phyloP scores from a whole-genome alignment of 164 flowering plant species.

The Cinnamomum micranthum region DNA sequence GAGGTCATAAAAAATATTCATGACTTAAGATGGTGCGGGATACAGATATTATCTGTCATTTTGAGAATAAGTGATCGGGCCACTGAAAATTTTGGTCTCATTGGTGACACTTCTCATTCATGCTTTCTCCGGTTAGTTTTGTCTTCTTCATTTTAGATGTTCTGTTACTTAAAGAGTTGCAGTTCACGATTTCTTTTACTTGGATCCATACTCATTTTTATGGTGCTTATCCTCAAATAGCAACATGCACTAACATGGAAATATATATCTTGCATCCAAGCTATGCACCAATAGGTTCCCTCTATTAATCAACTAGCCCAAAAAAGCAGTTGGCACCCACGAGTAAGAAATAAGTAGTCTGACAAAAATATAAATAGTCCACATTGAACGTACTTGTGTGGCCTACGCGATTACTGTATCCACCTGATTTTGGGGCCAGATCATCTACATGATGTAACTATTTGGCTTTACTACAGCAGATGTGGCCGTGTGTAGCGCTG shows the following conservation, averaged over 20 bases:
- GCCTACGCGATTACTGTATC: not conserved
- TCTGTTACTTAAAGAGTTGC: not conserved
- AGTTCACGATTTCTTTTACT: not conserved
- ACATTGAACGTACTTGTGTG: not conserved
- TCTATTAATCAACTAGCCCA: not conserved
- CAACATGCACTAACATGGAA: not conserved
- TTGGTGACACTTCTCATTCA: slow-evolving; percentile 37
- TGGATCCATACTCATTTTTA: not conserved
- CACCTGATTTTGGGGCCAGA: not conserved
- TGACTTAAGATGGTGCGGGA: slow-evolving; percentile 74
- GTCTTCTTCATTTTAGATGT: not conserved
- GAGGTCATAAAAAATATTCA: slow-evolving; percentile 16
- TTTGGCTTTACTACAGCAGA: too few species aligned
- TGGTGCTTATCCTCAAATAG: not conserved
- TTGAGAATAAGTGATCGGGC: slow-evolving; percentile 46
- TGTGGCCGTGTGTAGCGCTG: not conserved
- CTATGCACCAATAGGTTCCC: not conserved
- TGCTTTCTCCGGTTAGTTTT: slow-evolving; percentile 67
- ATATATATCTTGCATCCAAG: not conserved
- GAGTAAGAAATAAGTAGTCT: not conserved
- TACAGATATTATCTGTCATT: slow-evolving; percentile 49
- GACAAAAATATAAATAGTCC: not conserved
- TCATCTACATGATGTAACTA: not conserved
- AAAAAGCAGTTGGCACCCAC: not conserved
- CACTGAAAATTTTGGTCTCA: slow-evolving; percentile 29